Evolutionary conservation across 805 yeast species (phyloP).

Genomic region (Jamesozyma spencerorum): DNA sequence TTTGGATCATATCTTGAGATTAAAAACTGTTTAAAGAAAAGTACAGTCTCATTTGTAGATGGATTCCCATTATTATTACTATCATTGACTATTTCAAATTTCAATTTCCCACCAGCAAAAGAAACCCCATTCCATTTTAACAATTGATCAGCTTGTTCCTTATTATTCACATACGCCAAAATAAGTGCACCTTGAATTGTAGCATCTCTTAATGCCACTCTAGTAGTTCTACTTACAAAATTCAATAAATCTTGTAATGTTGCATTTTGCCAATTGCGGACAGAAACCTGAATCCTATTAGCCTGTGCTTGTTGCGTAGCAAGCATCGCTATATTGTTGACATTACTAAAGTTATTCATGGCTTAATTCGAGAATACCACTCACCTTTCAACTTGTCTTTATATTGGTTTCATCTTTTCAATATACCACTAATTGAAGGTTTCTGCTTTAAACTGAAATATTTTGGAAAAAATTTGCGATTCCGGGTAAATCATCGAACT

Average conservation of each 20-base stretch:
- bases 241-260: constrained; percentile 54
- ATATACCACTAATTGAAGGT: no score
- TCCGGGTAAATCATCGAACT: no score
- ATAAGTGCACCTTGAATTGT: constrained; percentile 48
- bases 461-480: no score
- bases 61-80: constrained; percentile 18
- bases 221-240: constrained; percentile 61
- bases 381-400: not conserved
- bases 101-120: constrained; percentile 67
- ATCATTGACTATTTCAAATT: constrained; percentile 35
- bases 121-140: constrained; percentile 62
- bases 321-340: constrained; percentile 18
- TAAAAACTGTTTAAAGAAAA: constrained; percentile 52
- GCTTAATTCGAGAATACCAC: no score
- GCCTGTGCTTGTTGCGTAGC: constrained; percentile 25
- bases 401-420: not conserved
- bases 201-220: constrained; percentile 45
- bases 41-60: constrained; percentile 39
- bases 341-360: constrained; percentile 22
- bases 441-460: no score
- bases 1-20: constrained; percentile 57
- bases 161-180: constrained; percentile 47
- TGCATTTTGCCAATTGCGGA: constrained; percentile 79
- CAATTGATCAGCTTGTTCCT: constrained; percentile 50
- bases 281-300: constrained; percentile 44